These are phyloP conservation scores for Penicillium taxi DNA, from an alignment of 495 filamentous ascomycete species.

Conservation along the genomic window DNA sequence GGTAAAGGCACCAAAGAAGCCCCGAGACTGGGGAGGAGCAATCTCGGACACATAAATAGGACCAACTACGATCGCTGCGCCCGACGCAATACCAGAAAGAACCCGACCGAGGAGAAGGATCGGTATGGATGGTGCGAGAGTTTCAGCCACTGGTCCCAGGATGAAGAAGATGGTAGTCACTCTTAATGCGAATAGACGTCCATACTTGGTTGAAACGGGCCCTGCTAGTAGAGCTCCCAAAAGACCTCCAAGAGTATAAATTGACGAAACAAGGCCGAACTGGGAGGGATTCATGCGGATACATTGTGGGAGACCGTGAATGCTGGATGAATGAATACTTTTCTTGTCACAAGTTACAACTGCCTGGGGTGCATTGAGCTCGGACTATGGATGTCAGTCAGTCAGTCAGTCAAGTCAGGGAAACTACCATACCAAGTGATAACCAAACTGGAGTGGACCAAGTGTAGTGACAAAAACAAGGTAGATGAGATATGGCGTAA, in stretches of 20 bases:
- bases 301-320: slow-evolving; percentile 55
- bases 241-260: slow-evolving; percentile 87
- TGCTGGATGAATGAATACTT: slow-evolving; percentile 37
- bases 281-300: slow-evolving; percentile 70
- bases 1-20: slow-evolving; percentile 84
- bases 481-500: slow-evolving; percentile 57
- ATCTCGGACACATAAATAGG: slow-evolving; percentile 94
- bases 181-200: slow-evolving; percentile 64
- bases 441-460: slow-evolving; percentile 88
- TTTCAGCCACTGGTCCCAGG: slow-evolving; percentile 66
- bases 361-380: slow-evolving; percentile 88
- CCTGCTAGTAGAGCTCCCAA: slow-evolving; percentile 73
- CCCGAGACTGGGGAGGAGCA: slow-evolving; percentile 67
- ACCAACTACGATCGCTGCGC: slow-evolving; percentile 82
- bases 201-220: slow-evolving; percentile 61
- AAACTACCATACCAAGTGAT: slow-evolving; percentile 59
- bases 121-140: slow-evolving; percentile 56
- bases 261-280: slow-evolving; percentile 75
- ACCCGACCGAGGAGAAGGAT: slow-evolving; percentile 66
- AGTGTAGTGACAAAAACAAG: slow-evolving; percentile 58
- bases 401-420: background rate
- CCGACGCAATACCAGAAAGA: slow-evolving; percentile 74
- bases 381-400: slow-evolving; percentile 53
- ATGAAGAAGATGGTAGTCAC: slow-evolving; percentile 67
- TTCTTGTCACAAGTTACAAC: slow-evolving; percentile 74